phyloP scores from a whole-genome alignment of 2,329 filamentous ascomycete genomes.

The Neonectria punicea region DNA sequence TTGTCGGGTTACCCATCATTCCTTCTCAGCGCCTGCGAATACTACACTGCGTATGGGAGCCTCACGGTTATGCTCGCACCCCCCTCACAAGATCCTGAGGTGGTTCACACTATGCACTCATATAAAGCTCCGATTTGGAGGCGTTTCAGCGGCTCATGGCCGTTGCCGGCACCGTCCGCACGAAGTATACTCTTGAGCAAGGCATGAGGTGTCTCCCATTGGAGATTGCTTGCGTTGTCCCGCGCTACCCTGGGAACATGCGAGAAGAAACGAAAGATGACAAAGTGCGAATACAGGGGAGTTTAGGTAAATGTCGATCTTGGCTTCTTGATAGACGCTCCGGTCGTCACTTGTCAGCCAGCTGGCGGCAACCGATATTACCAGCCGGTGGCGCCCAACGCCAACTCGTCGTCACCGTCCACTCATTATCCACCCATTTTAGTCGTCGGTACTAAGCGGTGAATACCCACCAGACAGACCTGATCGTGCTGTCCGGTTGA shows the following conservation, averaged over 20 bases:
- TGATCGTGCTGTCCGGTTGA: slow-evolving; percentile 35
- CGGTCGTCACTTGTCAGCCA: slow-evolving; percentile 24
- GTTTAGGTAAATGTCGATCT: slow-evolving; percentile 30
- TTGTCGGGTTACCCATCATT: slow-evolving; percentile 9
- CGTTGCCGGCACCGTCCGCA: neutral
- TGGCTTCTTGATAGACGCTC: slow-evolving; percentile 34
- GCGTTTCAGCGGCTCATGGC: neutral
- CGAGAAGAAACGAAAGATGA: slow-evolving; percentile 24
- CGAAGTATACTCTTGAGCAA: neutral
- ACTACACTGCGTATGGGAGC: neutral
- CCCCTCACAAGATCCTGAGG: neutral
- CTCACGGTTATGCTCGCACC: slow-evolving; percentile 5
- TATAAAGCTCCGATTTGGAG: slow-evolving; percentile 1
- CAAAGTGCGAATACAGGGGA: neutral
- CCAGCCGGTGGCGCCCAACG: slow-evolving; percentile 37
- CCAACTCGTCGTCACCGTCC: slow-evolving; percentile 38
- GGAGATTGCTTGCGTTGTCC: slow-evolving; percentile 22
- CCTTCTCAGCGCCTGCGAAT: neutral
- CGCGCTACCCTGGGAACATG: slow-evolving; percentile 7
- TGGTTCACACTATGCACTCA: neutral
- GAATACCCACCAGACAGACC: slow-evolving; percentile 35
- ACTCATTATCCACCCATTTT: slow-evolving; percentile 39
- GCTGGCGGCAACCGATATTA: slow-evolving; percentile 37
- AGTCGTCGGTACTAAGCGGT: slow-evolving; percentile 39
- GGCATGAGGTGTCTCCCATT: slow-evolving; percentile 17